A percentile compares a stretch with the other conserved stretches of the same genome.
phyloP scores from a whole-genome alignment of 192 early-diverging fungal genomes.

The Geranomyces variabilis region DNA sequence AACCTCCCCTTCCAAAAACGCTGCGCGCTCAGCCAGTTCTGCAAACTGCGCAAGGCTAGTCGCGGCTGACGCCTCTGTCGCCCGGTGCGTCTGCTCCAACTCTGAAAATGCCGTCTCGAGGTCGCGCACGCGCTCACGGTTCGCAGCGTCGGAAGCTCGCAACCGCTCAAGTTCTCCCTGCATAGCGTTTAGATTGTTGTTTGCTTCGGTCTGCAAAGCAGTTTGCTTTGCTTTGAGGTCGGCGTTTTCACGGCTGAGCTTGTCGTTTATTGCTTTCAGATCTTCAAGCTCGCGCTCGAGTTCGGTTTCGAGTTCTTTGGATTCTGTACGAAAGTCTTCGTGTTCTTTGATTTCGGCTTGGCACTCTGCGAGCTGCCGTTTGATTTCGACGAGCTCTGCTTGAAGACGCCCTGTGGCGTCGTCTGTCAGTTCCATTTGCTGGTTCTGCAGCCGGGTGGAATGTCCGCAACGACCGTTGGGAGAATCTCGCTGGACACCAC shows the following conservation, averaged over 20 bases:
- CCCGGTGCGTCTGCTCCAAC: background rate
- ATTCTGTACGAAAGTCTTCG: background rate
- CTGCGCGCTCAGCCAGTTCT: background rate
- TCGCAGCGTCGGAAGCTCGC: background rate
- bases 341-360: background rate
- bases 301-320: conserved; percentile 4
- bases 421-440: too few relatives aligned
- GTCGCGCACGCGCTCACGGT: background rate
- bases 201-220: background rate
- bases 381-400: background rate
- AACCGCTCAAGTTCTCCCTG: conserved; percentile 5
- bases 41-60: background rate
- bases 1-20: conserved; percentile 14
- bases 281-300: conserved; percentile 1
- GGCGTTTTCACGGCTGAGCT: background rate
- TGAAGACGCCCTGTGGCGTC: too few relatives aligned
- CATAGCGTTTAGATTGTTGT: conserved; percentile 3
- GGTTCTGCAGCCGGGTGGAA: too few relatives aligned
- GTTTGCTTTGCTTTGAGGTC: background rate
- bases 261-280: background rate
- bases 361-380: background rate
- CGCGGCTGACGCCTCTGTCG: background rate
- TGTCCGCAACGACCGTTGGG: too few relatives aligned
- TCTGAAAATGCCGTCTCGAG: conserved; percentile 8
- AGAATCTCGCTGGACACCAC: too few relatives aligned